A percentile compares a stretch with the other conserved stretches of the same genome.
Conservation (phyloP, 129 eudicot species). For the Pulicaria dysenterica region DNA sequence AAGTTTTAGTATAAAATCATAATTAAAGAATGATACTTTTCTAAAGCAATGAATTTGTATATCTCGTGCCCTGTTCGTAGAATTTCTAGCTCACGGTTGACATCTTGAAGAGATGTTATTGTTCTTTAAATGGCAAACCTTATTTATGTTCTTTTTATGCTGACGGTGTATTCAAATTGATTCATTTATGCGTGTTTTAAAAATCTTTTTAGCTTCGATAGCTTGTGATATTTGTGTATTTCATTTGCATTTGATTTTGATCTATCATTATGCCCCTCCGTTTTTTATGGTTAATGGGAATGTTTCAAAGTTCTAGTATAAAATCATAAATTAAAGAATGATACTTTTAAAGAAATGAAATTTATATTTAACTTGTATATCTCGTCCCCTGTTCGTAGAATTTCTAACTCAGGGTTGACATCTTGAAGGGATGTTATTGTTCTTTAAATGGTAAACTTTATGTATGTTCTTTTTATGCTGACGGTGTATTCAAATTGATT, state of each 20-base stretch:
- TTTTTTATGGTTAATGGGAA: not conserved
- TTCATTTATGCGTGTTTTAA: not conserved
- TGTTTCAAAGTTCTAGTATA: not conserved
- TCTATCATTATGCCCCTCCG: no score
- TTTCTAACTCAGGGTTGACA: not conserved
- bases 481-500: not conserved
- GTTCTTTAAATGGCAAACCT: not conserved
- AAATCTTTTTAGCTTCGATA: not conserved
- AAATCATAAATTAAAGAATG: not conserved
- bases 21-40: not conserved
- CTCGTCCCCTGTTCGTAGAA: not conserved
- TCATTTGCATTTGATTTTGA: no score
- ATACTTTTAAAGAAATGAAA: not conserved
- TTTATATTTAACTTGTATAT: not conserved
- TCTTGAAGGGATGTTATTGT: not conserved
- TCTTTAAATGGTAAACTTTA: conserved; percentile 1
- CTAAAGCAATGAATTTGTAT: not conserved
- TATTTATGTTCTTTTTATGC: conserved; percentile 5
- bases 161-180: not conserved
- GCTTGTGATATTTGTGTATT: no score
- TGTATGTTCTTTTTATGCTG: conserved; percentile 9
- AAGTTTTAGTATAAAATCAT: not conserved
- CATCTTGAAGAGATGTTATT: not conserved
- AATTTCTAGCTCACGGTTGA: not conserved
- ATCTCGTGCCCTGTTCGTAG: not conserved